Base-by-base conservation (phyloP, 768 basidiomycete genomes). In the Tephrocybe sp. region DNA sequence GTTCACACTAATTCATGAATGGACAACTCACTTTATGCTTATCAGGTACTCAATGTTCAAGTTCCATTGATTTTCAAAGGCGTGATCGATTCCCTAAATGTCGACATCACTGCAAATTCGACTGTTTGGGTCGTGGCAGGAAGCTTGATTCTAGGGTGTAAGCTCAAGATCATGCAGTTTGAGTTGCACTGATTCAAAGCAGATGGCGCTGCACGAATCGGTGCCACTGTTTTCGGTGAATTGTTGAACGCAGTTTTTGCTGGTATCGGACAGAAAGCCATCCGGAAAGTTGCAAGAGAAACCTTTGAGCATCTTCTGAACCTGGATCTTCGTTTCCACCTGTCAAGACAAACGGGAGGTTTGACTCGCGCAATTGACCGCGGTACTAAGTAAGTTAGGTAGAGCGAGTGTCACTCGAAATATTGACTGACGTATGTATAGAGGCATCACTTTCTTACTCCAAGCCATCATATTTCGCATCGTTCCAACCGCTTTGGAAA, bases 41-140 rank as follows among this genome's bases (percentile, higher is more conserved):
- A 44, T 25, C 50, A 94, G 93, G 71, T 97, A 38, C 71, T 98
- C 50, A 99, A 98, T 65, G 97, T 99, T 0, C 96, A 98, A 77
- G 95, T 99, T n/a, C 97, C 97, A 0, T 81, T 92, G 58, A 73
- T 98, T 54, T 99, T 99, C 81, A 98, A 98, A 70, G 69, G 78
- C 23, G 81, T 99, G 37, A 85, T 99, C 46, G 96, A 99, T 65
- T 69, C 90, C 1, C 74, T 99, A 55, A 97, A 98, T 61, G 74
- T 98, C 26, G 84, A 89, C 23, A 75, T 97, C 28, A 81, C 86
- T 11, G 69, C 84, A 11, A 65, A 76, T 6, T 81, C 86, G 4
- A 93, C 95, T 0, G 93, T 91, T 3, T 96, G 93, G 90, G 77
- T 94, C 3, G 73, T 99, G 20, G 93, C 88, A 0, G 97, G 97